Evolutionary conservation across 768 basidiomycete genomes (phyloP), one percentile per base, ranked within the genome.

Genomic region (Pleurotus citrinopileatus): DNA sequence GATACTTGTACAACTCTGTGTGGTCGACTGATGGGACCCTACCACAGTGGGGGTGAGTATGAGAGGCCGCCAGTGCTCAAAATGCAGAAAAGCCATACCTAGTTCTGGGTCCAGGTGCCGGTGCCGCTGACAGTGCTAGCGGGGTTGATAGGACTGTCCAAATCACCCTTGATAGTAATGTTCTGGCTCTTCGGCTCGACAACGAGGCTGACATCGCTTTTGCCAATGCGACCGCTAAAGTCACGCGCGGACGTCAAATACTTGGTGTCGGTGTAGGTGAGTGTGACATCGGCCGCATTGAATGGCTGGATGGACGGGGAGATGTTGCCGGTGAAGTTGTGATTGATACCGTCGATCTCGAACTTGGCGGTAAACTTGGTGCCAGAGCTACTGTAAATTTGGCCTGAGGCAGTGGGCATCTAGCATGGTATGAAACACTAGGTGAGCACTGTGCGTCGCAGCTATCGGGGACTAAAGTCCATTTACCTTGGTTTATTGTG

Each of bases 31-130:
- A n/a, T n/a, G n/a, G n/a, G n/a, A n/a, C n/a, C n/a, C n/a, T n/a
- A n/a, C n/a, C n/a, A n/a, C n/a, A n/a, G n/a, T n/a, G n/a, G n/a
- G n/a, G n/a, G n/a, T n/a, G n/a, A n/a, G n/a, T n/a, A n/a, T n/a
- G n/a, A n/a, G n/a, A n/a, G n/a, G n/a, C n/a, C n/a, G n/a, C 15
- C 32, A 34, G 42, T 43, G 7, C n/a, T 6, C 6, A 7, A 43
- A 8, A 23, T 8, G 42, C 8, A 6, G 10, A 23, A 7, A 43
- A 43, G 23, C 8, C 7, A 19, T 15, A 15, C 19, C 27, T 46
- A 46, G 44, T 46, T 46, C 44, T 46, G 44, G 27, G 19, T 46
- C 44, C 44, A 46, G 17, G 44, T 26, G 7, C 44, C 44, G 23
- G 8, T 46, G 44, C 44, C 44, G 19, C 44, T 46, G 44, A 29